Evolutionary conservation across 306 rosid species (phyloP).

Genomic region (Corylus heterophylla): DNA sequence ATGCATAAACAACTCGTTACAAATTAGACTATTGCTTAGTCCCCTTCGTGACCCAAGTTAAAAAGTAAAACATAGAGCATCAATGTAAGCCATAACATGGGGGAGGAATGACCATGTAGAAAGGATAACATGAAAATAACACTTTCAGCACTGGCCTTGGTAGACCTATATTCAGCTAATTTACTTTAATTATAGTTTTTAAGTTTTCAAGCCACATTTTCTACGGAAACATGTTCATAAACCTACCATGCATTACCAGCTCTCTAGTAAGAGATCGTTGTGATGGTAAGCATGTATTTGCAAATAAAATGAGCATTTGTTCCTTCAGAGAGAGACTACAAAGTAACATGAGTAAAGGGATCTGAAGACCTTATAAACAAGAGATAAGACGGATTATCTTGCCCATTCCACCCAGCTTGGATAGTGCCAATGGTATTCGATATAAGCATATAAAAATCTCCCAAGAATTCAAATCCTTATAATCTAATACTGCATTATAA

Average conservation of each 20-base stretch:
- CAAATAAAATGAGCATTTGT: neutral
- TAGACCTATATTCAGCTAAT: neutral
- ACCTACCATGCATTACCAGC: neutral
- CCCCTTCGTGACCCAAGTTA: neutral
- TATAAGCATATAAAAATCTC: neutral
- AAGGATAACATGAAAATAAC: neutral
- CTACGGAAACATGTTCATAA: neutral
- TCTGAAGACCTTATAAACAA: neutral
- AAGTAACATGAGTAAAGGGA: neutral
- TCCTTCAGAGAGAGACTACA: neutral
- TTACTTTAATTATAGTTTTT: neutral
- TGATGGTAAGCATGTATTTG: conserved; percentile 1
- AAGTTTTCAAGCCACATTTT: conserved; percentile 1
- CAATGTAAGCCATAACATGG: neutral
- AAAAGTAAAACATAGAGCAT: neutral
- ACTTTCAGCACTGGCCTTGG: neutral
- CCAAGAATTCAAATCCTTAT: neutral
- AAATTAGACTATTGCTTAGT: neutral
- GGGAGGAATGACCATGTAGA: neutral
- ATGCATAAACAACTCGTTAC: conserved; percentile 13
- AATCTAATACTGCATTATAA: neutral
- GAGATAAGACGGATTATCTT: neutral
- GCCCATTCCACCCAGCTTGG: neutral
- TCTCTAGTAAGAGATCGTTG: neutral
- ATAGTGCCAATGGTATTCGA: neutral